Conservation (phyloP, 371 early-diverging fungal genomes). For the Nosema muscidifuracis region DNA sequence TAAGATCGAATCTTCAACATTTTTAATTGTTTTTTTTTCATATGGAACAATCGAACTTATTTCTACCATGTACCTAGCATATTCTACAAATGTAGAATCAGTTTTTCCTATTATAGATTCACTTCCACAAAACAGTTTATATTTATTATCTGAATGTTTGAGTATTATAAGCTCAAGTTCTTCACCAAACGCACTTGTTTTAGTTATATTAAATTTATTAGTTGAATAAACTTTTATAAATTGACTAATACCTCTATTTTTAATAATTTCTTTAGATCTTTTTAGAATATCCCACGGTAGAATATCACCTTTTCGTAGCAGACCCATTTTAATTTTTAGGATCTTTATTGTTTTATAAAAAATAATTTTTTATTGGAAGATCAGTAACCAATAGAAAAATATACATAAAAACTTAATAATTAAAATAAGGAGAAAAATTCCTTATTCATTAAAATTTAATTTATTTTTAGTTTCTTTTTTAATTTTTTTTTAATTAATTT, state of each 20-base stretch:
- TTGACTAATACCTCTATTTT: constrained; percentile 49
- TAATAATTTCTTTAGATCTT: constrained; percentile 26
- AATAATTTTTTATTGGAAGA: too few relatives aligned
- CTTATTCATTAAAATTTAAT: too few relatives aligned
- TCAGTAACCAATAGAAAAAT: too few relatives aligned
- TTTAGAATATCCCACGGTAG: constrained; percentile 42
- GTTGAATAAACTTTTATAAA: constrained; percentile 47
- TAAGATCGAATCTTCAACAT: constrained; percentile 37
- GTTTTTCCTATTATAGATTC: constrained; percentile 11
- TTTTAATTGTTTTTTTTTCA: background rate
- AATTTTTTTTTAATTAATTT: too few relatives aligned
- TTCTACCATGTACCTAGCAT: constrained; percentile 59
- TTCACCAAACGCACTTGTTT: constrained; percentile 48
- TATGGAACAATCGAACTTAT: constrained; percentile 43
- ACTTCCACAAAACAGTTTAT: constrained; percentile 29
- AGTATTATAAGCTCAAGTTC: constrained; percentile 52
- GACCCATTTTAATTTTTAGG: too few relatives aligned
- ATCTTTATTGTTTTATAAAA: too few relatives aligned
- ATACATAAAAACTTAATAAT: too few relatives aligned
- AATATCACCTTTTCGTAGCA: constrained; percentile 36
- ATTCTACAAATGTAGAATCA: constrained; percentile 35
- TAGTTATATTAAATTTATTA: background rate
- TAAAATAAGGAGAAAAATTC: too few relatives aligned
- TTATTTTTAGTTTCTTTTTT: too few relatives aligned
- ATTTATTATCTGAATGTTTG: constrained; percentile 3